Conservation (phyloP, 345 rosid species). For the Citrus australasica region DNA sequence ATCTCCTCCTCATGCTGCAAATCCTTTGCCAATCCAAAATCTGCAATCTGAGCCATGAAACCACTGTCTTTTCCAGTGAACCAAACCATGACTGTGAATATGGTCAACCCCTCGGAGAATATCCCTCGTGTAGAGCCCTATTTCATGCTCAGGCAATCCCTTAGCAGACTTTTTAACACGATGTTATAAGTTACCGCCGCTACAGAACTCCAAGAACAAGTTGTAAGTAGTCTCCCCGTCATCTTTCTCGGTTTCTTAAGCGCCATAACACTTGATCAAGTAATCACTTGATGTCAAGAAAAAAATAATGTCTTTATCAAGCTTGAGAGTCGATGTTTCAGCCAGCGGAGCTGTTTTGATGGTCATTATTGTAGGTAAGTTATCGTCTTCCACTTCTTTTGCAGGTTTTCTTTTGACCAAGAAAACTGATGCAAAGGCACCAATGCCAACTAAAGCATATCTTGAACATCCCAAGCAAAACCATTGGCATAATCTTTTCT, state of each 20-base stretch:
- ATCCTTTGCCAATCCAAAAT: slow-evolving; percentile 5
- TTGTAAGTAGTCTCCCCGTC: not conserved
- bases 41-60: not conserved
- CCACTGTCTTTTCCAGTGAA: not conserved
- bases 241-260: not conserved
- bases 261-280: not conserved
- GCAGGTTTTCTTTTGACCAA: not conserved
- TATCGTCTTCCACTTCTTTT: not conserved
- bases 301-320: not conserved
- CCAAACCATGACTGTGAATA: not conserved
- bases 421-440: not conserved
- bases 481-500: too few species aligned
- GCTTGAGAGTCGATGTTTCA: not conserved
- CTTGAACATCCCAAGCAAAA: too few species aligned
- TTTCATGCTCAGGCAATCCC: not conserved
- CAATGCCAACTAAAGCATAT: not conserved
- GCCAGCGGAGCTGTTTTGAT: not conserved
- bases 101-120: not conserved
- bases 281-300: not conserved
- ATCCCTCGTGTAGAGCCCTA: not conserved
- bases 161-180: not conserved
- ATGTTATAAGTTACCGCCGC: not conserved
- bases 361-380: not conserved
- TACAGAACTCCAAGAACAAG: not conserved
- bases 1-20: not conserved